phyloP scores from a whole-genome alignment of 139 green algal species.

The Chlorella vulgaris region DNA sequence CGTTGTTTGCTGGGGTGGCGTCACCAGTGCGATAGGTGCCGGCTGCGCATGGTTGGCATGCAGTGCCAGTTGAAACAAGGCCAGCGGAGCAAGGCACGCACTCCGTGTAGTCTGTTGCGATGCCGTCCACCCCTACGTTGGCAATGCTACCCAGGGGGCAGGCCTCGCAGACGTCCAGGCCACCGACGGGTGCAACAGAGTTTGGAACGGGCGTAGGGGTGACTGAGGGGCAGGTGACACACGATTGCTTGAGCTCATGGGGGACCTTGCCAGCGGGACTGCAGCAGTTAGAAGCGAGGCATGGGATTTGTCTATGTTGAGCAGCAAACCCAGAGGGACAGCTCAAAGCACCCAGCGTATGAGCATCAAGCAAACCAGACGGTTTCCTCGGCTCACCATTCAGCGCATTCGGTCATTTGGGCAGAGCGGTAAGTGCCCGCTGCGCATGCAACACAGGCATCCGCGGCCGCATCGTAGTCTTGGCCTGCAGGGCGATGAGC shows the following conservation, averaged over 20 bases:
- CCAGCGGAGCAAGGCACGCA: background rate
- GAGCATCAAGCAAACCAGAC: too few species aligned
- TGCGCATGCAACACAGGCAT: background rate
- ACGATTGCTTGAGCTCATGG: too few species aligned
- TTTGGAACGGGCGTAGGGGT: background rate
- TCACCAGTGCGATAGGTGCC: conserved; percentile 25
- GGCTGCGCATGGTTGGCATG: too few species aligned
- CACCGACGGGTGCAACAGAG: conserved; percentile 1
- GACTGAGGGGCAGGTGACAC: too few species aligned
- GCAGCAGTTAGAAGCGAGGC: too few species aligned
- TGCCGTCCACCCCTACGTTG: too few species aligned
- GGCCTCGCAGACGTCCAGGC: background rate
- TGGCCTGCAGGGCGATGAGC: background rate
- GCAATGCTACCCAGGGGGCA: background rate
- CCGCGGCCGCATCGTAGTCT: background rate
- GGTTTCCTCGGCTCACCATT: background rate
- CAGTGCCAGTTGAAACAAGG: background rate
- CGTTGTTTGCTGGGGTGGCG: conserved; percentile 24
- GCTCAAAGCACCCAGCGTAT: too few species aligned
- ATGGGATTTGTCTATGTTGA: too few species aligned
- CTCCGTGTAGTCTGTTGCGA: too few species aligned
- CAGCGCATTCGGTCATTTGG: background rate
- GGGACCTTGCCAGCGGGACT: background rate
- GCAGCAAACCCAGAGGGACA: too few species aligned
- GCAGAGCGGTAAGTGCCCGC: background rate